These are phyloP conservation scores for Aspergillus caelatus DNA, from an alignment of 2,329 filamentous ascomycete species.

Conservation along the genomic window DNA sequence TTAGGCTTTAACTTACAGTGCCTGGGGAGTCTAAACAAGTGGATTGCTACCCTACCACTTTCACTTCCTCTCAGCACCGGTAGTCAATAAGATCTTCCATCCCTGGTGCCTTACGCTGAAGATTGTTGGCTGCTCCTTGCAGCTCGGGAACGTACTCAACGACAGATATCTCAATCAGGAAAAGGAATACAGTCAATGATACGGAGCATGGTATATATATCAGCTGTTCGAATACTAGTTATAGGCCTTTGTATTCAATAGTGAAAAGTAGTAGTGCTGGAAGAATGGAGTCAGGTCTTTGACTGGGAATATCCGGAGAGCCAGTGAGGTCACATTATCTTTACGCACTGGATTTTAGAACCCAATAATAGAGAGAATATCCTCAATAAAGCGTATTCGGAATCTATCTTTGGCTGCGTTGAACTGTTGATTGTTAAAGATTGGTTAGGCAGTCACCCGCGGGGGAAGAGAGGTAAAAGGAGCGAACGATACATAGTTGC, in stretches of 20 bases:
- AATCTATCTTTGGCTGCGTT: neutral
- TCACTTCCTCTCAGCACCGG: neutral
- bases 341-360: neutral
- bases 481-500: neutral
- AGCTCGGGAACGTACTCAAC: neutral
- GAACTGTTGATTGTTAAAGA: neutral
- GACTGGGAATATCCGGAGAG: neutral
- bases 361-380: neutral
- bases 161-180: too few relatives aligned
- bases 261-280: neutral
- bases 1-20: neutral
- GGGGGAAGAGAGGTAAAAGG: neutral
- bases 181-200: neutral
- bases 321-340: neutral
- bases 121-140: neutral
- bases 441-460: neutral
- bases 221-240: neutral
- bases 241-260: neutral
- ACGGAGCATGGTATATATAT: neutral
- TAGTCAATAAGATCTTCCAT: neutral
- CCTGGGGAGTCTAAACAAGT: neutral
- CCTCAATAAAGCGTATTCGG: neutral
- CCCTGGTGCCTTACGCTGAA: neutral
- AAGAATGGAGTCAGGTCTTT: neutral
- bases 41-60: neutral